phyloP scores from a whole-genome alignment of 2,329 filamentous ascomycete species.

The Trichoderma semiorbis region DNA sequence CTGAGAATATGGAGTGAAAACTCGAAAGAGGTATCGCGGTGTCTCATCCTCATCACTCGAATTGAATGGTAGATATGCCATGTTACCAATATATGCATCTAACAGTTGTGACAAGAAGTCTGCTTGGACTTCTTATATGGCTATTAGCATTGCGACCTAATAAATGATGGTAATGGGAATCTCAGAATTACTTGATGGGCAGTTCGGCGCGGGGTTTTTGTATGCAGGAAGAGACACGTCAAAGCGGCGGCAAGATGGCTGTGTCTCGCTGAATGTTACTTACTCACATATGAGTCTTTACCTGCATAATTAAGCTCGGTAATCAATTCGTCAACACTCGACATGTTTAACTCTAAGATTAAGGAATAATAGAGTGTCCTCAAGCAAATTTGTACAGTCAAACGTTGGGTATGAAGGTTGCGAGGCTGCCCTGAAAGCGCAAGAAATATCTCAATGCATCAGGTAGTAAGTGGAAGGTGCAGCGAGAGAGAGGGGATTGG shows the following conservation, averaged over 20 bases:
- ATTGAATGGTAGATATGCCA: neutral
- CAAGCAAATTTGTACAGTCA: neutral
- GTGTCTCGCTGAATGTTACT: neutral
- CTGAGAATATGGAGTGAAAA: neutral
- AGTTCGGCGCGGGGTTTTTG: neutral
- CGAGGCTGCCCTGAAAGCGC: fast-evolving
- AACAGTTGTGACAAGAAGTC: neutral
- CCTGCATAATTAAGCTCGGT: too few relatives aligned
- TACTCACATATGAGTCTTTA: neutral
- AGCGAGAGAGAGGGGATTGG: too few relatives aligned
- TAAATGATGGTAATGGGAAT: neutral
- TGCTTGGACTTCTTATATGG: neutral
- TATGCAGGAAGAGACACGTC: neutral
- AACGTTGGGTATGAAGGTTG: neutral
- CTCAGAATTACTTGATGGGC: too few relatives aligned
- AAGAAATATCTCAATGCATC: neutral
- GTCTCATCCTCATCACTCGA: fast-evolving
- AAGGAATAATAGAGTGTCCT: neutral
- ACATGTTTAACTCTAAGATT: neutral
- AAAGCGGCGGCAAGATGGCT: too few relatives aligned
- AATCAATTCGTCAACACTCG: fast-evolving
- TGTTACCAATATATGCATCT: neutral
- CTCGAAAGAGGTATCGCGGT: neutral
- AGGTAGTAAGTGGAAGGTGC: neutral
- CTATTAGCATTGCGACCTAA: neutral